phyloP scores from a whole-genome alignment of 177 flowering plant species.

The Vitis hybrid region DNA sequence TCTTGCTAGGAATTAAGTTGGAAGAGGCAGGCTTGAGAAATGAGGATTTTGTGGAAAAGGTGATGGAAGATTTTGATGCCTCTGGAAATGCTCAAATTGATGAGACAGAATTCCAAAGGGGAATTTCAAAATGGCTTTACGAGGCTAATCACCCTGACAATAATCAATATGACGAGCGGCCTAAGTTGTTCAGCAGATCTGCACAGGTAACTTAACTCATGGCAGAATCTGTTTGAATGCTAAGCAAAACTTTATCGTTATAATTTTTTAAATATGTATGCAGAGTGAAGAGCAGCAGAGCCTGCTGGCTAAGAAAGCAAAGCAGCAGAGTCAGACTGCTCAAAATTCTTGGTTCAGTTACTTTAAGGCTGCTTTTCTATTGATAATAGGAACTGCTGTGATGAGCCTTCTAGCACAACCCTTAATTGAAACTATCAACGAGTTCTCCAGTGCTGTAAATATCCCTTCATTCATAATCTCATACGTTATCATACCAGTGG shows the following conservation, averaged over 20 bases:
- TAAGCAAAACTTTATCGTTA: too few relatives aligned
- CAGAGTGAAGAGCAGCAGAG: slow-evolving; percentile 22
- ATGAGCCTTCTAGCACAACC: slow-evolving; percentile 33
- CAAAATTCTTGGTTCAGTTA: slow-evolving; percentile 22
- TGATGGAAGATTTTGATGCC: slow-evolving; percentile 29
- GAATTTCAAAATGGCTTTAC: slow-evolving; percentile 25
- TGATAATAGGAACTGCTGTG: slow-evolving; percentile 38
- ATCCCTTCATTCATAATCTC: slow-evolving; percentile 38
- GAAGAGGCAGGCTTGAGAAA: slow-evolving; percentile 20
- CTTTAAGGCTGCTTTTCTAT: slow-evolving; percentile 22
- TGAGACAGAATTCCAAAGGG: slow-evolving; percentile 31
- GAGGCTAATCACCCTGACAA: slow-evolving; percentile 6
- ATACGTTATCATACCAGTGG: slow-evolving; percentile 41
- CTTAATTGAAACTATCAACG: slow-evolving; percentile 23
- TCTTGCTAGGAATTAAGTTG: slow-evolving; percentile 30
- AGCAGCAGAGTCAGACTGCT: not conserved
- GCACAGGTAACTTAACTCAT: slow-evolving; percentile 2
- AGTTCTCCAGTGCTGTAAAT: slow-evolving; percentile 28
- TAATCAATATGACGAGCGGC: not conserved
- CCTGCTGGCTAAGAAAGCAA: slow-evolving; percentile 1
- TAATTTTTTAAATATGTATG: not conserved
- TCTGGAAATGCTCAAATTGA: slow-evolving; percentile 20
- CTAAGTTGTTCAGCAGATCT: not conserved
- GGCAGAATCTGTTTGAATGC: not conserved
- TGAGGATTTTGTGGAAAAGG: slow-evolving; percentile 13